Evolutionary conservation across 1,284 basidiomycete species (phyloP).

Genomic region (Fereydounia khargensis): DNA sequence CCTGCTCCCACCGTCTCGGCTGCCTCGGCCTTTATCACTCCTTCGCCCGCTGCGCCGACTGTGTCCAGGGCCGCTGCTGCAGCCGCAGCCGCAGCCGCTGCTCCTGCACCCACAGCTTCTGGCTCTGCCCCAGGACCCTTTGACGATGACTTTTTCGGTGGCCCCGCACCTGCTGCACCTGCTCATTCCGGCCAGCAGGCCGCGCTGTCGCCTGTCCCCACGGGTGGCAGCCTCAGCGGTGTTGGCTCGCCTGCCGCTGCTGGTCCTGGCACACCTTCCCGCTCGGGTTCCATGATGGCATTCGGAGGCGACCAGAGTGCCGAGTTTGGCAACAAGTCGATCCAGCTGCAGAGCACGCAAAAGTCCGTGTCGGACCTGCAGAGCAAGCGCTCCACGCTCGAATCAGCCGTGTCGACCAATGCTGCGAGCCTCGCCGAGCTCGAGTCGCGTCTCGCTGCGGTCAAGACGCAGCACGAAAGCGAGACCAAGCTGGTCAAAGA

Average conservation of each 20-base stretch:
- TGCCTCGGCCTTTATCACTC: constrained; percentile 41
- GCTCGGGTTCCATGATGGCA: background rate
- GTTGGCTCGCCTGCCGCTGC: constrained; percentile 11
- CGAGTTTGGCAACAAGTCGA: constrained; percentile 41
- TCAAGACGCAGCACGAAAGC: constrained; percentile 72
- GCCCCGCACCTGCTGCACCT: too few species aligned
- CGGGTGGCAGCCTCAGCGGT: constrained; percentile 31
- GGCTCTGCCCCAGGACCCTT: constrained; percentile 35
- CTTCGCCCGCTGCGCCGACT: constrained; percentile 26
- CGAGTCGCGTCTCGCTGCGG: constrained; percentile 52
- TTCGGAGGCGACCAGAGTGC: constrained; percentile 16
- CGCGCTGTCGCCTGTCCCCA: constrained; percentile 32
- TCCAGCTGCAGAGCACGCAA: constrained; percentile 40
- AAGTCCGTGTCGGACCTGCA: constrained; percentile 41
- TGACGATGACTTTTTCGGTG: constrained; percentile 47
- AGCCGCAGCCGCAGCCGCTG: constrained; percentile 60
- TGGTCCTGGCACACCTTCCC: background rate
- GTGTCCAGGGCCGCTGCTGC: constrained; percentile 54
- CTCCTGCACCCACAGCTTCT: constrained; percentile 57
- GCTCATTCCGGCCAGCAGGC: too few species aligned
- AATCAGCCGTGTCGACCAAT: constrained; percentile 26
- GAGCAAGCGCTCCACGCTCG: constrained; percentile 27
- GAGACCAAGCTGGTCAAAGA: constrained; percentile 74
- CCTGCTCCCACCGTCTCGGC: constrained; percentile 38
- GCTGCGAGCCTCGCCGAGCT: constrained; percentile 43